Conservation (phyloP, 1,284 basidiomycete genomes). For the Ceratobasidium sp. region DNA sequence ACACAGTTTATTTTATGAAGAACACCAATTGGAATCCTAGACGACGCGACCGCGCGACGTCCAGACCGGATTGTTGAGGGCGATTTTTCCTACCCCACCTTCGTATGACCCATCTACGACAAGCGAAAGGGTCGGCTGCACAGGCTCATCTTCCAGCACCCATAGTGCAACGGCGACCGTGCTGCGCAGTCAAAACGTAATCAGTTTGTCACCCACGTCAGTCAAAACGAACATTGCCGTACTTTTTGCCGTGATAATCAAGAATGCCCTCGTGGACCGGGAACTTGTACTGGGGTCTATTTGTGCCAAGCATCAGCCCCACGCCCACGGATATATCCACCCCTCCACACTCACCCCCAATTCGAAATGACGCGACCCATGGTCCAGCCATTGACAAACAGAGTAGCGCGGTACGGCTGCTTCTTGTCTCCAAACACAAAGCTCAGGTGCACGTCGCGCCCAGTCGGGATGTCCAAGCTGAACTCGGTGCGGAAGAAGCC, state of each 20-base stretch:
- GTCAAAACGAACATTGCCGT: constrained; percentile 51
- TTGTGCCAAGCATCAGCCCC: constrained; percentile 25
- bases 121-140: constrained; percentile 35
- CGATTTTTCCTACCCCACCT: constrained; percentile 38
- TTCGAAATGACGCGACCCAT: constrained; percentile 80
- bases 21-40: too few species aligned
- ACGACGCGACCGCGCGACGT: constrained; percentile 29
- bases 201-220: background rate
- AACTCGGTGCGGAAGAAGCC: constrained; percentile 86
- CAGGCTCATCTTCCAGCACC: constrained; percentile 43
- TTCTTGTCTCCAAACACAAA: constrained; percentile 64
- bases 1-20: too few species aligned
- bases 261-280: constrained; percentile 81
- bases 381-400: constrained; percentile 87
- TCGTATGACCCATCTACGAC: constrained; percentile 43
- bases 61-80: constrained; percentile 38
- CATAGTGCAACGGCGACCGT: constrained; percentile 68
- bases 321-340: background rate
- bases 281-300: constrained; percentile 77
- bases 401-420: constrained; percentile 69
- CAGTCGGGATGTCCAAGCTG: constrained; percentile 65
- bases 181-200: constrained; percentile 56
- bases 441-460: constrained; percentile 71
- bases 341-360: constrained; percentile 64
- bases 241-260: constrained; percentile 77